Percentiles rank a stretch among this genome's conserved stretches.
Evolutionary conservation across 176 grass and related monocot species (phyloP).

Genomic region (Saccharum officinarum): DNA sequence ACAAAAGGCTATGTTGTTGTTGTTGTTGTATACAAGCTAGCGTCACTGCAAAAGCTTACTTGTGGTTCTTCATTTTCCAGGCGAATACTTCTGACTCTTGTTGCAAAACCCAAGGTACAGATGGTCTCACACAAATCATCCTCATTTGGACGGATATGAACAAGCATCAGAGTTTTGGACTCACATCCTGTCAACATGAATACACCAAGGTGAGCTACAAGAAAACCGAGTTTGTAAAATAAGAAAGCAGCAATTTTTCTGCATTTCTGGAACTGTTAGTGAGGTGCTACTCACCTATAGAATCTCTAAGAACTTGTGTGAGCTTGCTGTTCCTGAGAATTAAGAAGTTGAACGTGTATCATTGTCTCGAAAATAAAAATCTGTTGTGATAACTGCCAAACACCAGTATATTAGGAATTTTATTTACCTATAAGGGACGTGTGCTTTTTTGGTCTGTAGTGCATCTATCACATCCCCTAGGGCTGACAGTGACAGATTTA

Average conservation of each 20-base stretch:
- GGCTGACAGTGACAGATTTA: slow-evolving; percentile 98
- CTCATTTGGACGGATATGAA: slow-evolving; percentile 89
- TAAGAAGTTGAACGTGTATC: slow-evolving; percentile 8
- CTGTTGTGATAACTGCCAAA: slow-evolving; percentile 10
- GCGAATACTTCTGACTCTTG: slow-evolving; percentile 79
- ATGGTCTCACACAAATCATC: slow-evolving; percentile 89
- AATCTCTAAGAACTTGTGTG: slow-evolving; percentile 95
- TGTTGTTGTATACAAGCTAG: no score
- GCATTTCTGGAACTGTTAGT: slow-evolving; percentile 3
- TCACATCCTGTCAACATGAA: slow-evolving; percentile 69
- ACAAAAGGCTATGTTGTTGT: no score
- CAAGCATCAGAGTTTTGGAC: slow-evolving; percentile 96
- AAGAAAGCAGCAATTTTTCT: slow-evolving; percentile 22
- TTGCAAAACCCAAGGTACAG: slow-evolving; percentile 93
- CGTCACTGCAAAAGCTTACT: slow-evolving; percentile 52
- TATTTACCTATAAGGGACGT: slow-evolving; percentile 86
- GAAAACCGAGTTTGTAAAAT: slow-evolving; percentile 29
- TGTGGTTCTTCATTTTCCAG: slow-evolving; percentile 69
- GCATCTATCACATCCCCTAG: slow-evolving; percentile 95
- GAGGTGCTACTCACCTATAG: slow-evolving; percentile 67
- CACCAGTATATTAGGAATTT: slow-evolving; percentile 7
- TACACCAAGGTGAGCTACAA: slow-evolving; percentile 32
- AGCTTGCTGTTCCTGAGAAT: slow-evolving; percentile 93
- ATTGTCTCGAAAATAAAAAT: slow-evolving; percentile 7
- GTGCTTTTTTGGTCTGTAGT: slow-evolving; percentile 75